Evolutionary conservation across 75 land plant genomes (phyloP).

Genomic region (Gnetum montanum): DNA sequence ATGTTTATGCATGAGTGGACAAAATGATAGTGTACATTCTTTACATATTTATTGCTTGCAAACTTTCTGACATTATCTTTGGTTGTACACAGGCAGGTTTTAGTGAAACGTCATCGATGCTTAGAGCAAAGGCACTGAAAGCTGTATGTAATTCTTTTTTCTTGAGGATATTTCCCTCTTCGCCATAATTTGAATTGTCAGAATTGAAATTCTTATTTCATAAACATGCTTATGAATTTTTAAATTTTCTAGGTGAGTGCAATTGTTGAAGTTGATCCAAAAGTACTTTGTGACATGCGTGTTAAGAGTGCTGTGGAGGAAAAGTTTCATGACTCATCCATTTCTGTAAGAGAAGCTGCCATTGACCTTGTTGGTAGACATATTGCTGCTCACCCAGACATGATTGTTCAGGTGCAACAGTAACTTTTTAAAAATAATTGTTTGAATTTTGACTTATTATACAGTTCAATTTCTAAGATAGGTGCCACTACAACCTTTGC

Average conservation of each 20-base stretch:
- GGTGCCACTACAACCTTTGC: too few species aligned
- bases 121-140: conserved; percentile 90
- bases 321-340: conserved; percentile 91
- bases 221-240: neutral
- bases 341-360: conserved; percentile 97
- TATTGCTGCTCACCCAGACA: conserved; percentile 94
- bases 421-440: neutral
- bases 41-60: too few species aligned
- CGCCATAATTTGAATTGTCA: too few species aligned
- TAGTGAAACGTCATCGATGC: conserved; percentile 78
- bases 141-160: conserved; percentile 48
- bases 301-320: conserved; percentile 98
- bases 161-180: too few species aligned
- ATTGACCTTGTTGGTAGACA: conserved; percentile 96
- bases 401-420: conserved; percentile 69
- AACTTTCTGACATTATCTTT: neutral
- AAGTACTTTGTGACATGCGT: conserved; percentile 76
- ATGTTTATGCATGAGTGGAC: neutral
- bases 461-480: neutral
- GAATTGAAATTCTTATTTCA: too few species aligned
- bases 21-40: too few species aligned
- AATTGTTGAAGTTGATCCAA: conserved; percentile 99
- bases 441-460: neutral
- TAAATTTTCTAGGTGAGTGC: conserved; percentile 60
- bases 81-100: conserved; percentile 60